phyloP scores from a whole-genome alignment of 768 basidiomycete genomes.

The Leccinum boreale region DNA sequence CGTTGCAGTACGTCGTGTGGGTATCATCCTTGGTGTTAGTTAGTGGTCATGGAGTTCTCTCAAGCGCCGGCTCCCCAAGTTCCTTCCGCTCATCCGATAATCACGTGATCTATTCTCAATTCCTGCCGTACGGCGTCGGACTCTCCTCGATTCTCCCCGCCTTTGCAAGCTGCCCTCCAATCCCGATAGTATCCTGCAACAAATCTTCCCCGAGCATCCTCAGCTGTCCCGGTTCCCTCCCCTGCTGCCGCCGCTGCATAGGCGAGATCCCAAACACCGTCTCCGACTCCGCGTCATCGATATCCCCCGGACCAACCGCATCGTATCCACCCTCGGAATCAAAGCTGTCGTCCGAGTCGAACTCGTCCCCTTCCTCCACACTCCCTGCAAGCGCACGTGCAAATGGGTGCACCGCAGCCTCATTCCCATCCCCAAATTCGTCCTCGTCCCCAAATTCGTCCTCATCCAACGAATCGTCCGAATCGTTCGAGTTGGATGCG shows the following conservation, averaged over 20 bases:
- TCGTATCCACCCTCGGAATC: slow-evolving; percentile 43
- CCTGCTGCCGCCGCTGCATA: slow-evolving; percentile 38
- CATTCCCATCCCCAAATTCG: slow-evolving; percentile 32
- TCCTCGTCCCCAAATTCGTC: slow-evolving; percentile 40
- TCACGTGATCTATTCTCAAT: slow-evolving; percentile 21
- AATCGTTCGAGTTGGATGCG: slow-evolving; percentile 57
- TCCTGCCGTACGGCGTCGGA: slow-evolving; percentile 51
- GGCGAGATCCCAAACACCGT: slow-evolving; percentile 72
- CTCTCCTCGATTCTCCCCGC: slow-evolving; percentile 57
- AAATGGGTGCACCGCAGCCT: slow-evolving; percentile 58
- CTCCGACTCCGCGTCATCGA: slow-evolving; percentile 34
- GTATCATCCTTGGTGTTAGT: slow-evolving; percentile 25
- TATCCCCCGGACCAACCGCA: not conserved
- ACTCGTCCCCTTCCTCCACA: slow-evolving; percentile 39
- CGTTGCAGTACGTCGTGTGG: slow-evolving; percentile 26
- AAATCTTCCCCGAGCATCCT: slow-evolving; percentile 62
- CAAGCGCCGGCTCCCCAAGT: slow-evolving; percentile 5
- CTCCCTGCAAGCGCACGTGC: slow-evolving; percentile 35
- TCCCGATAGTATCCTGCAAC: slow-evolving; percentile 60
- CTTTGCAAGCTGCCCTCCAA: slow-evolving; percentile 49
- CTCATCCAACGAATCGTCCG: slow-evolving; percentile 52
- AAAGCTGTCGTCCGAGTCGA: slow-evolving; percentile 44
- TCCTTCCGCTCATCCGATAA: slow-evolving; percentile 23
- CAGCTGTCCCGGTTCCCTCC: slow-evolving; percentile 33
- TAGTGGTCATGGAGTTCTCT: not conserved